Evolutionary conservation across 2,329 filamentous ascomycete species (phyloP), one percentile per base, ranked within the genome.

Genomic region (Hawksworthiomyces lignivorus): DNA sequence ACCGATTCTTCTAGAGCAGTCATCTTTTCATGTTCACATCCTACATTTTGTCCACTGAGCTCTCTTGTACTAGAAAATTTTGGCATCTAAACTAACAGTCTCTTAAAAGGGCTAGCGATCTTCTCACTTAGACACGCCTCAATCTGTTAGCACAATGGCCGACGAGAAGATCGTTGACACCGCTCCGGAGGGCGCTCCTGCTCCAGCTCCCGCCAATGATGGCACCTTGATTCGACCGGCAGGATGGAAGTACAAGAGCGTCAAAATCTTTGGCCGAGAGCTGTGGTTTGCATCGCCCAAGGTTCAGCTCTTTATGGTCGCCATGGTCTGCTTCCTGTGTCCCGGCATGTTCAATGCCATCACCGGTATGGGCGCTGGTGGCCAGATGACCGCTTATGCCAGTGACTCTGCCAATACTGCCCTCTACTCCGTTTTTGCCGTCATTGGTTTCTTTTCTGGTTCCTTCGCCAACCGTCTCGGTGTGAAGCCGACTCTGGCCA

Each of bases 391-490:
- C 41, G 14, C 49, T 4, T 41, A 26, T 7, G 52, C 49, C 14
- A 41, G 50, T 39, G 50, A 55, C 36, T 36, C 49, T 36, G 52
- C 49, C 73, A 60, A 58, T 42, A 66, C 62, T 10, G 70, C 69
- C 6, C 61, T 72, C 9, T 70, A 73, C 54, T 65, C 62, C 9
- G 68, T 69, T 27, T 73, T 73, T 44, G 66, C 77, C 32, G 67
- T 77, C 41, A 70, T 80, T 33, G 82, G 78, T 49, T 75, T 87
- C 63, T 74, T 85, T 56, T 82, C 84, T 51, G 83, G 83, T 43
- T 89, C 83, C 39, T 75, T 89, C 55, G 81, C 82, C 64, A 92
- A 92, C 66, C 76, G 75, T 49, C 69, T 88, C 41, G 86, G 85
- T 43, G 74, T 88, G 48, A 77, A 75, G 54, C 56, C 72, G 33